Base-by-base conservation (phyloP, 140 eudicot genomes). In the Bidens hawaiensis region DNA sequence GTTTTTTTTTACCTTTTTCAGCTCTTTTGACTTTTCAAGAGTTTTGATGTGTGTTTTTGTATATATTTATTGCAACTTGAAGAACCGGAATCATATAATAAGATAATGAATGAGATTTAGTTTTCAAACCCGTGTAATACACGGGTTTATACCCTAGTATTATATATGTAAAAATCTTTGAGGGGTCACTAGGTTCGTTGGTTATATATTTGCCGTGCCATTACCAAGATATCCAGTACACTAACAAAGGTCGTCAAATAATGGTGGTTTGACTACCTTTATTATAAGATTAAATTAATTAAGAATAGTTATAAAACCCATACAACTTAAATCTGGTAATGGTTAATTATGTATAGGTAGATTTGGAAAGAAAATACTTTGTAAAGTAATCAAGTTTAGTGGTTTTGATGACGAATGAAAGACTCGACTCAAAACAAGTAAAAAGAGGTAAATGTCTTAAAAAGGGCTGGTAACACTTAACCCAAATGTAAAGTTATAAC, bases 141-240 rank as follows among this genome's bases (percentile, higher is more conserved):
- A n/a, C n/a, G n/a, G n/a, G n/a, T n/a, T n/a, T n/a, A n/a, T n/a
- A n/a, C n/a, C n/a, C n/a, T n/a, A 31, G 31, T 24, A 23, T 21
- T 22, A 13, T 41, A 40, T 6, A 61, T 24, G 34, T 4, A 41
- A 61, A 61, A 23, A 61, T 61, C 67, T 22, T 22, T 10, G 23
- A 50, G 28, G 42, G 54, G 42, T 61, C 54, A 10, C 38, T 31
- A 61, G 25, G 40, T 61, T 40, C 14, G 53, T 40, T 25, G 34
- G 67, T 41, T 61, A 24, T 13, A 14, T 40, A 13, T 38, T 40
- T 61, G 13, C 24, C 9, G 22, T 42, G 49, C 34, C 65, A 36
- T n/a, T 30, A 31, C 26, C 27, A 16, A 30, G 4, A 17, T 31
- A 17, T 57, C 16, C 16, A 30, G 23, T 10, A 34, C 2, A 59